Evolutionary conservation across 805 yeast genomes (phyloP), one percentile per base, ranked within the genome.

Genomic region (Nakazawaea holstii): DNA sequence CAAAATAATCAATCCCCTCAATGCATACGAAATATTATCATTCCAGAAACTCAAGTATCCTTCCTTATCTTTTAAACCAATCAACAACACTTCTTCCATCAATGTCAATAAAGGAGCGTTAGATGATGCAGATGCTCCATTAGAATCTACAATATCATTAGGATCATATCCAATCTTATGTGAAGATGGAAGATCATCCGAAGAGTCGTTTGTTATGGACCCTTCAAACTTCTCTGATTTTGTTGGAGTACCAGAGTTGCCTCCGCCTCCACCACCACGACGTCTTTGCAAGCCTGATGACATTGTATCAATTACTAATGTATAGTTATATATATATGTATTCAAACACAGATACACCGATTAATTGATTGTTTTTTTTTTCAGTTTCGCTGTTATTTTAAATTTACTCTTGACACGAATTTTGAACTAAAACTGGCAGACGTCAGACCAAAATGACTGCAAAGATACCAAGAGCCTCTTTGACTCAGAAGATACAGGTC

Each of bases 41-140:
- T 94, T 94, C 99, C 99, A 94, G 68, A 94, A 94, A 28, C 97
- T 89, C 39, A 94, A 73, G 65, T 92, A 90, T 10, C 99, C 99
- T 66, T 94, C 98, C 57, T 87, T 86, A 67, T 94, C 98, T 61
- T 92, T 91, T 54, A 94, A 75, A 5, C 99, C 99, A 71, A 94
- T 77, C 53, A 94, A 74, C 54, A 94, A 71, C 6, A 94, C 97
- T 67, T 94, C 99, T 66, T 94, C 99, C 97, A 94, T 90, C 55
- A 94, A 69, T 0, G 99, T 94, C 55, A 94, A 73, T 38, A 80
- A 70, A 1, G 99, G 99, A 7, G 20, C 14, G 2, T 9, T 11
- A 14, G n/a, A 17, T 4, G 40, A 24, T 28, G 71, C 65, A 42
- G 70, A 68, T 45, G 67, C 59, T 8, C 56, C 59, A 48, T 67